Base-by-base conservation (phyloP, 352 stramenopile species). In the Phytophthora lateralis region DNA sequence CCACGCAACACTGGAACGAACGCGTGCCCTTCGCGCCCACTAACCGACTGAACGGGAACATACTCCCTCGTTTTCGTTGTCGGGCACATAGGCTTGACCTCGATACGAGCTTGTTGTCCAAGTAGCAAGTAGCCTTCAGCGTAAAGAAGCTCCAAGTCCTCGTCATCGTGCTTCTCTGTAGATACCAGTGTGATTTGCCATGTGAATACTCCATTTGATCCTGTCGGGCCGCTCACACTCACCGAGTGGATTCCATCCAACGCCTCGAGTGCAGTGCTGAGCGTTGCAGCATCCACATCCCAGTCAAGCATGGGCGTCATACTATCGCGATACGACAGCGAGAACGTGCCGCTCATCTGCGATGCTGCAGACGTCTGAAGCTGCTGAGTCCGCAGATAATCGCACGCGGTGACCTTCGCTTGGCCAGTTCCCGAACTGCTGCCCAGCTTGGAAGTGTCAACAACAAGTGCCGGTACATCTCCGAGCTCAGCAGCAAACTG, bases 161-260 rank as follows among this genome's bases (percentile, higher is more conserved):
- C 24, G 14, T 60, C 60, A 2, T 80, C 72, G 10, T 76, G 63
- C 6, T 55, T 18, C 50, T 90, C 83, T 0, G 85, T 75, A 0
- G 85, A 93, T 6, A 89, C 71, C 9, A 98, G 73, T n/a, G 82
- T 91, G n/a, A 98, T 78, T 39, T 81, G 72, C 88, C 89, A 98
- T 4, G 85, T 87, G 34, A 81, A 83, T 27, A 66, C 86, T 35
- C 76, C 85, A 57, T 83, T 92, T 9, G 53, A 12, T 2, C 75
- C 80, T 8, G 37, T 7, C 7, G 35, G 35, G 0, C 53, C 26
- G 7, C 54, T 63, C 5, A 98, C 88, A 10, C 61, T 72, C 11
- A 90, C 86, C 0, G 82, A 74, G 68, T 96, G 83, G 37, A 98
- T 85, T 1, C 63, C 81, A 10, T 73, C 63, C 10, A 98, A 68